These are phyloP conservation scores for Zymoseptoria pseudotritici DNA, from an alignment of 2,329 filamentous ascomycete genomes.

Conservation along the genomic window DNA sequence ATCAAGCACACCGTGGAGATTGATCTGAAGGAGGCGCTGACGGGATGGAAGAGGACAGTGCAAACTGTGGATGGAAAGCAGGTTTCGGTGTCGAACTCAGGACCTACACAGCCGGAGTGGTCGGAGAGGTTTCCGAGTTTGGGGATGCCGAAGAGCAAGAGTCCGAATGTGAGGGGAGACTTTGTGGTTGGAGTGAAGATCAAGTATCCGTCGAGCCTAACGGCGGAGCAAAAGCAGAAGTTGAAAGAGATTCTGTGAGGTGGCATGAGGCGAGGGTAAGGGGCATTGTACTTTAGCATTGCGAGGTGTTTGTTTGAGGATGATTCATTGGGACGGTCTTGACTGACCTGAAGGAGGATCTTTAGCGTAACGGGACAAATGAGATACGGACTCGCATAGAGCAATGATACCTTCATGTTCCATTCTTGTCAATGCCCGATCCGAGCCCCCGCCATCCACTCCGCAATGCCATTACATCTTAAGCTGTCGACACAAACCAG, in stretches of 20 bases:
- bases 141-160: constrained; percentile 96
- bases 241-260: constrained; percentile 66
- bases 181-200: constrained; percentile 88
- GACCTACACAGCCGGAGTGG: constrained; percentile 78
- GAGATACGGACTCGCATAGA: background rate
- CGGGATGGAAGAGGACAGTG: constrained; percentile 87
- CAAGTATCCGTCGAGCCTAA: constrained; percentile 77
- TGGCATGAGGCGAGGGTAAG: background rate
- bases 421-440: too few relatives aligned
- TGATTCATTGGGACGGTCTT: too few relatives aligned
- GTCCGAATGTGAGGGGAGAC: constrained; percentile 73
- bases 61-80: constrained; percentile 89
- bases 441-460: too few relatives aligned
- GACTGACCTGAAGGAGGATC: background rate
- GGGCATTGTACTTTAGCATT: background rate
- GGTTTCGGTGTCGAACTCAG: constrained; percentile 67
- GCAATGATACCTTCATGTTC: background rate
- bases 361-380: background rate
- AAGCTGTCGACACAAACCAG: too few relatives aligned
- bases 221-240: constrained; percentile 67
- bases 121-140: constrained; percentile 72
- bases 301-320: background rate
- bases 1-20: constrained; percentile 71
- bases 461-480: too few relatives aligned
- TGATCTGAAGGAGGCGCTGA: constrained; percentile 85